Evolutionary conservation across 208 protist genomes (phyloP).

Genomic region (Acanthamoeba sp.): DNA sequence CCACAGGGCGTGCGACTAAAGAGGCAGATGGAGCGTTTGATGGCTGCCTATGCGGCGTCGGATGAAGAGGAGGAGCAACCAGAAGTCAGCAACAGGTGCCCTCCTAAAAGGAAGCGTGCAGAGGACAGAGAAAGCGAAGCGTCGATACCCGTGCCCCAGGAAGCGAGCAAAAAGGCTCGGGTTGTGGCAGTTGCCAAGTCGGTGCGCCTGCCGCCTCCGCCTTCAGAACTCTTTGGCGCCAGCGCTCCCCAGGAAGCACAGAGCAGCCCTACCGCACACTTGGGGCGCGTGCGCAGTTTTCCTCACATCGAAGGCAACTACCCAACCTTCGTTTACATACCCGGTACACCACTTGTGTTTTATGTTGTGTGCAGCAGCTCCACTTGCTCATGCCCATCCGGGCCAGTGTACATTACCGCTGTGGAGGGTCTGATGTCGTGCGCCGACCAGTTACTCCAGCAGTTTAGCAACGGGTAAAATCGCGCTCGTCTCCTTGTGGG

Average conservation of each 20-base stretch:
- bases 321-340: constrained; percentile 69
- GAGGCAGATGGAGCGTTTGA: not conserved
- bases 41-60: not conserved
- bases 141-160: not conserved
- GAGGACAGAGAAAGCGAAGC: not conserved
- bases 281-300: not conserved
- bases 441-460: not conserved
- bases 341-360: not conserved
- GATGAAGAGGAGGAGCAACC: not conserved
- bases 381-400: not conserved
- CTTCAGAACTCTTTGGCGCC: constrained; percentile 1
- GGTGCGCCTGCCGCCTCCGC: constrained; percentile 6
- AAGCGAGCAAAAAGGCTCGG: not conserved
- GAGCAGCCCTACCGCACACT: not conserved
- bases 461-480: constrained; percentile 23
- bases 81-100: not conserved
- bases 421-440: constrained; percentile 21
- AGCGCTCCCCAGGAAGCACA: not conserved
- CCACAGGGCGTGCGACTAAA: no score
- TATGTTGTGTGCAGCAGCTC: no score
- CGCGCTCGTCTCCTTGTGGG: not conserved
- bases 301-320: constrained; percentile 72
- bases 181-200: not conserved
- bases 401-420: constrained; percentile 3
- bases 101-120: not conserved